Percentiles rank a stretch among this genome's conserved stretches.
These are phyloP conservation scores for Tetrapisispora fleetii DNA, from an alignment of 805 yeast genomes.

Conservation along the genomic window DNA sequence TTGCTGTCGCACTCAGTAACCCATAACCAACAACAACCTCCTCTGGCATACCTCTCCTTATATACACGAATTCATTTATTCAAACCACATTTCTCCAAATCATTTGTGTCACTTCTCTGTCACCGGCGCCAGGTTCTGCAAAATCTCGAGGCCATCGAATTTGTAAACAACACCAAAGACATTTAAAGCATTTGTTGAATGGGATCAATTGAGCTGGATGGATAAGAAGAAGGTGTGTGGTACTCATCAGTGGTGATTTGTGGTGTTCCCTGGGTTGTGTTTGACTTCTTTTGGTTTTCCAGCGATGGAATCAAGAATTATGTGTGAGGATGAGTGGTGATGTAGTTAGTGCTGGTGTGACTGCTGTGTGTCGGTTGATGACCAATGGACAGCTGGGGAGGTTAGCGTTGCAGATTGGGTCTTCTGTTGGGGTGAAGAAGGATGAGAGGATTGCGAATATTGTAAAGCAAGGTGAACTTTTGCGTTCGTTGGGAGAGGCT, in stretches of 20 bases:
- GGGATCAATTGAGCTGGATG: too few species aligned
- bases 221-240: too few species aligned
- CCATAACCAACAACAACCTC: neutral
- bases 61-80: neutral
- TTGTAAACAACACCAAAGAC: neutral
- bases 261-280: too few species aligned
- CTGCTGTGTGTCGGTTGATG: conserved; percentile 7
- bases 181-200: too few species aligned
- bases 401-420: conserved; percentile 17
- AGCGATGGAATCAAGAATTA: too few species aligned
- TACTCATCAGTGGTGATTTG: too few species aligned
- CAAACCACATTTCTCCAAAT: neutral
- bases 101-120: neutral
- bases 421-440: conserved; percentile 17
- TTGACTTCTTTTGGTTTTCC: too few species aligned
- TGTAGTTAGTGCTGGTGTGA: neutral
- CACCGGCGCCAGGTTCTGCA: neutral
- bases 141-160: neutral
- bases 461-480: conserved; percentile 6
- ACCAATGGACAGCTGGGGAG: conserved; percentile 5
- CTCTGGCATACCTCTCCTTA: neutral
- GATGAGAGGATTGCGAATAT: conserved; percentile 8
- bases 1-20: neutral
- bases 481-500: conserved; percentile 8
- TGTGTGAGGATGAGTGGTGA: neutral